Percentiles rank a stretch among this genome's conserved stretches.
phyloP scores from a whole-genome alignment of 2,329 filamentous ascomycete species.

The Cladosporium oxysporum region DNA sequence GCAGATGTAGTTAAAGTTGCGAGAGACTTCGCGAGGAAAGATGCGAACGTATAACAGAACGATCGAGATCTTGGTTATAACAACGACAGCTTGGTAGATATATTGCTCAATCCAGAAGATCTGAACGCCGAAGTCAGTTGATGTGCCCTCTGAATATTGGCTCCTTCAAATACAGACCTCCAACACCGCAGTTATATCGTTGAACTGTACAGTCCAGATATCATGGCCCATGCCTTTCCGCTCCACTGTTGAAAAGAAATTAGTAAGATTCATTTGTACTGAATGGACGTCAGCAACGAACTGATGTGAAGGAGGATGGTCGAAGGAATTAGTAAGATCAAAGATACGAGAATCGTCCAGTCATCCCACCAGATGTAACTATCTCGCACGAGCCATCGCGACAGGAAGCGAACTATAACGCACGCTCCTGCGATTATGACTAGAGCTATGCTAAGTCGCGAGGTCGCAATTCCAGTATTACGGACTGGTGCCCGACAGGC shows the following conservation, averaged over 20 bases:
- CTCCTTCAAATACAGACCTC: neutral
- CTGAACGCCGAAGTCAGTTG: neutral
- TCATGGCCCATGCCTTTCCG: conserved; percentile 1
- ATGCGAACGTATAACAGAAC: conserved; percentile 4
- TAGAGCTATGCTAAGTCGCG: neutral
- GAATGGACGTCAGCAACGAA: neutral
- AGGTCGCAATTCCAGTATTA: neutral
- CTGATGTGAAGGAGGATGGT: neutral
- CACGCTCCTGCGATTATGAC: neutral
- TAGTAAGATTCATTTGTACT: neutral
- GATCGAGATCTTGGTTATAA: conserved; percentile 5
- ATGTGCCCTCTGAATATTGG: neutral
- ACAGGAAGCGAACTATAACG: neutral
- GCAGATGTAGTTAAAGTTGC: neutral
- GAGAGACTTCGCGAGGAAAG: neutral
- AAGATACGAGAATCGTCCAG: neutral
- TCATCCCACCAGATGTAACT: neutral
- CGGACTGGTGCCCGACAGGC: neutral
- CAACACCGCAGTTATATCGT: neutral
- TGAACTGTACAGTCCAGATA: neutral
- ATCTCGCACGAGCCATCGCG: neutral
- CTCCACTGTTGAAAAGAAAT: neutral
- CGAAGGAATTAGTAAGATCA: conserved; percentile 4
- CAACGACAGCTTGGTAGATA: conserved; percentile 2
- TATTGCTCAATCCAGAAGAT: conserved; percentile 7